phyloP scores from a whole-genome alignment of 305 asterid species.

The Ajuga reptans region DNA sequence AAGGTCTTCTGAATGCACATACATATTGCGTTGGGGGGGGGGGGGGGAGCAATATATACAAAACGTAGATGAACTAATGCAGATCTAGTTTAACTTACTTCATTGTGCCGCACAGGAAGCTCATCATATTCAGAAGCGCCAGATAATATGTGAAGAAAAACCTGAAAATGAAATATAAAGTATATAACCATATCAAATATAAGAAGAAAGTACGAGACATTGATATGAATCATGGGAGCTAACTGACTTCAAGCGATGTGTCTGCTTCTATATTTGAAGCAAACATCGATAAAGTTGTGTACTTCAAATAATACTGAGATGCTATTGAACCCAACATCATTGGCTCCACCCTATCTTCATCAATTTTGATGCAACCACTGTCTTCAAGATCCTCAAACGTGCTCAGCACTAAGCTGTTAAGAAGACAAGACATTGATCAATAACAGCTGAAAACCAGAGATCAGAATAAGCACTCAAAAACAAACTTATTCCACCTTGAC shows the following conservation, averaged over 20 bases:
- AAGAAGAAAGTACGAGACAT: neutral
- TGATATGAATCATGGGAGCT: neutral
- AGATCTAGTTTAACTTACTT: constrained; percentile 42
- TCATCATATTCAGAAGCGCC: constrained; percentile 98
- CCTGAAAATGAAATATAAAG: constrained; percentile 36
- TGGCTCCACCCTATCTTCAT: constrained; percentile 80
- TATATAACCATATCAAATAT: constrained; percentile 2
- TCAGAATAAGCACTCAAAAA: constrained; percentile 17
- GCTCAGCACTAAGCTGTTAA: constrained; percentile 61
- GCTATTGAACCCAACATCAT: constrained; percentile 93
- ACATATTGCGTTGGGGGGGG: neutral
- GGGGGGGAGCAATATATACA: neutral
- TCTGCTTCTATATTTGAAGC: constrained; percentile 87
- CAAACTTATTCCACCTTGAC: constrained; percentile 55
- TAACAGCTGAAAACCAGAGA: constrained; percentile 2
- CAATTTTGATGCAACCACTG: constrained; percentile 83
- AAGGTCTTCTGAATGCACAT: neutral
- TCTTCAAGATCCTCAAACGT: constrained; percentile 98
- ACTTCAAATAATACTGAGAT: constrained; percentile 85
- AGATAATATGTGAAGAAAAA: constrained; percentile 73
- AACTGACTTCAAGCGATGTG: constrained; percentile 84
- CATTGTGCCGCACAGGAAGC: constrained; percentile 98
- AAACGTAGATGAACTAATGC: constrained; percentile 7
- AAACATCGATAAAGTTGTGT: constrained; percentile 93
- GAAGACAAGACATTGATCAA: constrained; percentile 10